phyloP scores from a whole-genome alignment of 306 rosid species.

The Hippophae tibetana region DNA sequence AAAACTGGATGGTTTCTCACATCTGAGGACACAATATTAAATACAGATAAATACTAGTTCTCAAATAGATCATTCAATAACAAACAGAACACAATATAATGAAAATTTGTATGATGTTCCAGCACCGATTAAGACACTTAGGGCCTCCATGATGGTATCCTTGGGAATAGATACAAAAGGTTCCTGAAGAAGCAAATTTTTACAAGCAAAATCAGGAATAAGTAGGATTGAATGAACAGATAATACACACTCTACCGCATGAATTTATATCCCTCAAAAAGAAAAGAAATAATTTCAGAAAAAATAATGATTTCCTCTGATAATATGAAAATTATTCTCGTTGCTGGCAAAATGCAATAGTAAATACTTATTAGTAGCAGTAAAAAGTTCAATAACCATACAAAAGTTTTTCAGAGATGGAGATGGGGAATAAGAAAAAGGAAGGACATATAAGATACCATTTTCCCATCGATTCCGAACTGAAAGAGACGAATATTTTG shows the following conservation, averaged over 20 bases:
- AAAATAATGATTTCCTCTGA: no score
- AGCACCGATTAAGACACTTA: conserved; percentile 64
- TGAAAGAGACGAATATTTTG: conserved; percentile 65
- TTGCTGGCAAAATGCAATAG: no score
- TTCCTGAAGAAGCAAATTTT: conserved; percentile 40
- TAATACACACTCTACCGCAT: no score
- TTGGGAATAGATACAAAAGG: conserved; percentile 37
- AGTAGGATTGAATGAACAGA: neutral
- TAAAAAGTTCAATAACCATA: no score
- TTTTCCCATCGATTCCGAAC: conserved; percentile 86
- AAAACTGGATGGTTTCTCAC: conserved; percentile 54
- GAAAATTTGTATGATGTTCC: neutral
- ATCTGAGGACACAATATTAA: conserved; percentile 24
- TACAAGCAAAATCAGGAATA: neutral
- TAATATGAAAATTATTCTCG: no score
- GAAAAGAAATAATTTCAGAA: no score
- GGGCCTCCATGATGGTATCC: conserved; percentile 63
- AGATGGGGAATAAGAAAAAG: neutral
- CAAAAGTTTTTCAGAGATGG: neutral
- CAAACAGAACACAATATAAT: neutral
- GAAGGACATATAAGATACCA: conserved; percentile 35
- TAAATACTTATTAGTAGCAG: no score
- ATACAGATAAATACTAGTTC: neutral
- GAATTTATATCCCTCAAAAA: no score
- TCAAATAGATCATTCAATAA: neutral